A percentile compares a stretch with the other conserved stretches of the same genome.
phyloP scores from a whole-genome alignment of 768 basidiomycete genomes.

The Leucocoprinus birnbaumii region DNA sequence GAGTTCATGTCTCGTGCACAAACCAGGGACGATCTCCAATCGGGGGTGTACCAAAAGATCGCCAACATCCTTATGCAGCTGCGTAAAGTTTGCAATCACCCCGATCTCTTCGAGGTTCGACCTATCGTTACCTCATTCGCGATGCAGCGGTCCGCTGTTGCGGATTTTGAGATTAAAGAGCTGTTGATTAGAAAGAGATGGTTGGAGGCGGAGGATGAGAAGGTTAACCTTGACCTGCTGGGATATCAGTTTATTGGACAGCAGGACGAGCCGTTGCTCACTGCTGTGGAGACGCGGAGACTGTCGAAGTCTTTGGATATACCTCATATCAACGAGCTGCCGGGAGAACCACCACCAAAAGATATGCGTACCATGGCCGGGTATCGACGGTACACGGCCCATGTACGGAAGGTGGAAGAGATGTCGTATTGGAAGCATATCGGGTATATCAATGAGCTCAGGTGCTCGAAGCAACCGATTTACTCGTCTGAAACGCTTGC shows the following conservation, averaged over 20 bases:
- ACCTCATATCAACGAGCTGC: slow-evolving; percentile 49
- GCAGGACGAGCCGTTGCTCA: slow-evolving; percentile 50
- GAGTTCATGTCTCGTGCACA: slow-evolving; percentile 92
- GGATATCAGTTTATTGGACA: slow-evolving; percentile 59
- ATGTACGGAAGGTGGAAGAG: slow-evolving; percentile 45
- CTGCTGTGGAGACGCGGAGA: slow-evolving; percentile 48
- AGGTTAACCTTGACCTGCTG: slow-evolving; percentile 57
- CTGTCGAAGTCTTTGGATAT: slow-evolving; percentile 60
- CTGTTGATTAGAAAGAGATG: slow-evolving; percentile 78
- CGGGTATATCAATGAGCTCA: slow-evolving; percentile 69
- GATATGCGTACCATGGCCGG: slow-evolving; percentile 77
- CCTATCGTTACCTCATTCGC: slow-evolving; percentile 78
- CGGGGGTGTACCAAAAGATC: slow-evolving; percentile 85
- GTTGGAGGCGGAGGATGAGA: slow-evolving; percentile 50
- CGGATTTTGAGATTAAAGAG: slow-evolving; percentile 84
- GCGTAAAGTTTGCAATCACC: slow-evolving; percentile 95
- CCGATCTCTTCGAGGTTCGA: slow-evolving; percentile 87
- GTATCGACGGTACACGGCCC: slow-evolving; percentile 52
- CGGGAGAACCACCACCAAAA: slow-evolving; percentile 64
- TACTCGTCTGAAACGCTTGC: slow-evolving; percentile 46
- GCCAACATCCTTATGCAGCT: slow-evolving; percentile 98
- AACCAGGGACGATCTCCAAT: slow-evolving; percentile 77
- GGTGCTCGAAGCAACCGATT: slow-evolving; percentile 53
- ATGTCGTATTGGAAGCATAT: slow-evolving; percentile 68
- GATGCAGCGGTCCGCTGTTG: slow-evolving; percentile 71